Conservation (phyloP, 805 yeast genomes). For the Lipomyces sp. region DNA sequence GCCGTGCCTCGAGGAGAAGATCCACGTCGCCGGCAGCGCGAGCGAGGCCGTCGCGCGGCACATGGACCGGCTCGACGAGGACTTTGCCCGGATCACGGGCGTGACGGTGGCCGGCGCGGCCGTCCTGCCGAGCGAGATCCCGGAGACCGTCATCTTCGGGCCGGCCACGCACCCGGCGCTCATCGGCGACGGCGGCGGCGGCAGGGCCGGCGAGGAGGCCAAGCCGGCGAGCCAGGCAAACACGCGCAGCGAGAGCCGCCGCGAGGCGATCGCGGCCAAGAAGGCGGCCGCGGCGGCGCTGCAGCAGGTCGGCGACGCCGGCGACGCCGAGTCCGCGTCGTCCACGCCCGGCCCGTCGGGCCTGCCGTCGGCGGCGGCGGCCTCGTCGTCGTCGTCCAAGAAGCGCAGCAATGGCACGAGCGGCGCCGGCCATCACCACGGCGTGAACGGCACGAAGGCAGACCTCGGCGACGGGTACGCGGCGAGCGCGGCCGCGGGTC, state of each 20-base stretch:
- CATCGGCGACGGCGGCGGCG: slow-evolving; percentile 39
- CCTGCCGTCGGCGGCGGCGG: neutral
- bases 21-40: slow-evolving; percentile 94
- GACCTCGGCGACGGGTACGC: slow-evolving; percentile 12
- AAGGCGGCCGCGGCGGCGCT: slow-evolving; percentile 50
- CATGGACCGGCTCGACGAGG: slow-evolving; percentile 70
- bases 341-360: slow-evolving; percentile 5
- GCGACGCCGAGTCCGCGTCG: slow-evolving; percentile 11
- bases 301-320: slow-evolving; percentile 19
- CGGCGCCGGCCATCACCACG: slow-evolving; percentile 10
- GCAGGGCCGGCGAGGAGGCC: slow-evolving; percentile 42
- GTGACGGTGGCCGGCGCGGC: slow-evolving; percentile 39
- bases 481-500: slow-evolving; percentile 7
- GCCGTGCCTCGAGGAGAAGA: slow-evolving; percentile 92
- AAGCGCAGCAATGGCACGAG: slow-evolving; percentile 21
- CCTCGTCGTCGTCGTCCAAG: neutral
- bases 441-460: neutral
- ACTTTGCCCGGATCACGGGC: slow-evolving; percentile 66
- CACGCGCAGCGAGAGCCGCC: slow-evolving; percentile 75
- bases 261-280: slow-evolving; percentile 91
- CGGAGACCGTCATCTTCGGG: slow-evolving; percentile 72
- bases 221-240: slow-evolving; percentile 63
- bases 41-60: slow-evolving; percentile 70
- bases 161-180: slow-evolving; percentile 89
- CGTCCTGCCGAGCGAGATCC: slow-evolving; percentile 54